Conservation (phyloP, 352 stramenopile species). For the Stramenopiles sp. region DNA sequence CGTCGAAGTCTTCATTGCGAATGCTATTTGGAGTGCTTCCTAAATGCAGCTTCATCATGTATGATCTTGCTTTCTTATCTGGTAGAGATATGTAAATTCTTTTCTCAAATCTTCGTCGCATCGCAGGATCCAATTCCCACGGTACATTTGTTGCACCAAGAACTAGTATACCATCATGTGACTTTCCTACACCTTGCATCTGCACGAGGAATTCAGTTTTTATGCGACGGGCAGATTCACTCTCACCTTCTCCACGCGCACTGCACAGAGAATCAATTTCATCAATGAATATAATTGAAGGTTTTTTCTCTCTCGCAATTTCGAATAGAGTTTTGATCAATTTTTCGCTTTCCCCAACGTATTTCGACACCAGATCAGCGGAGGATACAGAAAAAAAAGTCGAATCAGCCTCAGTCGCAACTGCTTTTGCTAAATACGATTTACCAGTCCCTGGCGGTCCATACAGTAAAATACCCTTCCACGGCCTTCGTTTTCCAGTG, state of each 20-base stretch:
- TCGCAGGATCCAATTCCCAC: slow-evolving; percentile 88
- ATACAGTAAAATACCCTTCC: slow-evolving; percentile 92
- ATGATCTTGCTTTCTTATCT: slow-evolving; percentile 56
- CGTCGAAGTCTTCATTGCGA: slow-evolving; percentile 72
- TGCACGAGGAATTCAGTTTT: slow-evolving; percentile 97
- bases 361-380: slow-evolving; percentile 94
- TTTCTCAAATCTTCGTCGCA: slow-evolving; percentile 93
- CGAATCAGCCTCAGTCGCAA: slow-evolving; percentile 93
- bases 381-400: slow-evolving; percentile 95
- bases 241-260: slow-evolving; percentile 72
- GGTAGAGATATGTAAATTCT: slow-evolving; percentile 95
- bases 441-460: slow-evolving; percentile 81
- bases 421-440: slow-evolving; percentile 85
- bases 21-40: slow-evolving; percentile 84
- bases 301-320: slow-evolving; percentile 76
- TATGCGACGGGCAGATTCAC: slow-evolving; percentile 79
- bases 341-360: slow-evolving; percentile 81
- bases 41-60: slow-evolving; percentile 92
- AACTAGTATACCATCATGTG: slow-evolving; percentile 71
- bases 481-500: slow-evolving; percentile 62
- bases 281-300: slow-evolving; percentile 90
- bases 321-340: slow-evolving; percentile 95
- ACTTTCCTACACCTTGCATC: slow-evolving; percentile 81
- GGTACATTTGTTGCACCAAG: slow-evolving; percentile 94
- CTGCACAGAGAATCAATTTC: slow-evolving; percentile 88